phyloP scores from a whole-genome alignment of 441 rosid genomes.

The Pelargonium citronellum region DNA sequence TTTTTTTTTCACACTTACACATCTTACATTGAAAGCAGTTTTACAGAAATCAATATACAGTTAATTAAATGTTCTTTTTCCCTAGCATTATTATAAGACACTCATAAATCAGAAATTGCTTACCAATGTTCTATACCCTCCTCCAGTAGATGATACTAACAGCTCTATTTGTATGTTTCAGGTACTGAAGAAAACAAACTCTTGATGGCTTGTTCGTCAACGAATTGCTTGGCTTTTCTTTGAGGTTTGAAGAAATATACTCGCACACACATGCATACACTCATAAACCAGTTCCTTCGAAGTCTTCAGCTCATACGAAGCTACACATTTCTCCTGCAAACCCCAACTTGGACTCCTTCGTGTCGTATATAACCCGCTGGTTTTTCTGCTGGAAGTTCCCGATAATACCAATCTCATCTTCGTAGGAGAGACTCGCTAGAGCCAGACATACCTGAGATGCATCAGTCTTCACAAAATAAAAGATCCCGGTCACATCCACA shows the following conservation, averaged over 20 bases:
- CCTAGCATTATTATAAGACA: neutral
- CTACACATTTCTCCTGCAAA: slow-evolving; percentile 76
- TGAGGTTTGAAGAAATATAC: slow-evolving; percentile 4
- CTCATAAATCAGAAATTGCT: slow-evolving; percentile 1
- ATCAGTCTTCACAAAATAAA: slow-evolving; percentile 68
- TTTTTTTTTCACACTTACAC: neutral
- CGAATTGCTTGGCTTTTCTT: neutral
- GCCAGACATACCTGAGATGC: slow-evolving; percentile 87
- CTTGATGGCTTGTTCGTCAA: neutral
- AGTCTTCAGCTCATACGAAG: slow-evolving; percentile 28
- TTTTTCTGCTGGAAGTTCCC: slow-evolving; percentile 89
- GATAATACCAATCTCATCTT: slow-evolving; percentile 63
- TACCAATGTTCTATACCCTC: slow-evolving; percentile 5
- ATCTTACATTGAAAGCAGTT: neutral
- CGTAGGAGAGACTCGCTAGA: slow-evolving; percentile 66
- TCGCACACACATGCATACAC: slow-evolving; percentile 5
- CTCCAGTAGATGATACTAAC: slow-evolving; percentile 4
- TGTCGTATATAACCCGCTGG: slow-evolving; percentile 78
- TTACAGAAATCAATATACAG: slow-evolving; percentile 3
- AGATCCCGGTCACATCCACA: slow-evolving; percentile 67
- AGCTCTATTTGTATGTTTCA: slow-evolving; percentile 5
- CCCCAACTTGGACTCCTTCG: slow-evolving; percentile 56
- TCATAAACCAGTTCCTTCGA: neutral
- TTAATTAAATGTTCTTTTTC: neutral
- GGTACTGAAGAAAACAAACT: neutral